These are phyloP conservation scores for Clarireedia homoeocarpa DNA, from an alignment of 2,329 filamentous ascomycete genomes.

Conservation along the genomic window DNA sequence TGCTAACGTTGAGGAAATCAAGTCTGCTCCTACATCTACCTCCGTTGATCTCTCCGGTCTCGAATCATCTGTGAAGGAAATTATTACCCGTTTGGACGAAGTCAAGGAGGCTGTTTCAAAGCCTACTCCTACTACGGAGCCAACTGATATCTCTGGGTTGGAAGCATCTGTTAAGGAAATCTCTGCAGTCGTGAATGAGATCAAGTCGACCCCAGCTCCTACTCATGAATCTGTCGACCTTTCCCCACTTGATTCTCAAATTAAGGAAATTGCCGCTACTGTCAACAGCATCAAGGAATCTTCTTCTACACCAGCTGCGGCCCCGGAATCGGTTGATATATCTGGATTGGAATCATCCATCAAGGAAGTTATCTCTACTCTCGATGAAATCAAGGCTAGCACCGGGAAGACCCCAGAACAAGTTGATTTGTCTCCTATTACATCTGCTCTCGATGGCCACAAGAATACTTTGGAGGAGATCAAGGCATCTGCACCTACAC, in stretches of 20 bases:
- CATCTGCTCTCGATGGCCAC: slow-evolving; percentile 13
- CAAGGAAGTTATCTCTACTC: slow-evolving; percentile 14
- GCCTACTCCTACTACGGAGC: slow-evolving; percentile 11
- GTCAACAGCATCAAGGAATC: slow-evolving; percentile 7
- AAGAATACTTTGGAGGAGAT: slow-evolving; percentile 10
- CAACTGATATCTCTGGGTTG: slow-evolving; percentile 13
- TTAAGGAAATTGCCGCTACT: slow-evolving; percentile 14
- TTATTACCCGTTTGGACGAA: slow-evolving; percentile 13
- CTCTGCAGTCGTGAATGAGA: slow-evolving; percentile 11
- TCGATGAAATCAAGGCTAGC: slow-evolving; percentile 12
- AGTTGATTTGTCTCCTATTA: slow-evolving; percentile 15
- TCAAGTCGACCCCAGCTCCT: slow-evolving; percentile 15
- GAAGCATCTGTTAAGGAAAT: slow-evolving; percentile 11
- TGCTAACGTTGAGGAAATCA: slow-evolving; percentile 9
- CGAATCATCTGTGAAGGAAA: slow-evolving; percentile 15
- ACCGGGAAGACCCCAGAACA: neutral
- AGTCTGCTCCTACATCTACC: slow-evolving; percentile 10
- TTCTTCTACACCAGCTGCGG: slow-evolving; percentile 9
- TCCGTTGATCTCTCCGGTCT: slow-evolving; percentile 15
- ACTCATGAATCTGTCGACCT: slow-evolving; percentile 14
- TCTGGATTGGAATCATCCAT: slow-evolving; percentile 13
- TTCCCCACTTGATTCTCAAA: slow-evolving; percentile 11
- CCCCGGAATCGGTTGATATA: slow-evolving; percentile 13
- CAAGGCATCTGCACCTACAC: slow-evolving; percentile 8
- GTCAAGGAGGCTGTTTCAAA: slow-evolving; percentile 9